phyloP scores from a whole-genome alignment of 164 flowering plant genomes.

The Litsea cubeba region DNA sequence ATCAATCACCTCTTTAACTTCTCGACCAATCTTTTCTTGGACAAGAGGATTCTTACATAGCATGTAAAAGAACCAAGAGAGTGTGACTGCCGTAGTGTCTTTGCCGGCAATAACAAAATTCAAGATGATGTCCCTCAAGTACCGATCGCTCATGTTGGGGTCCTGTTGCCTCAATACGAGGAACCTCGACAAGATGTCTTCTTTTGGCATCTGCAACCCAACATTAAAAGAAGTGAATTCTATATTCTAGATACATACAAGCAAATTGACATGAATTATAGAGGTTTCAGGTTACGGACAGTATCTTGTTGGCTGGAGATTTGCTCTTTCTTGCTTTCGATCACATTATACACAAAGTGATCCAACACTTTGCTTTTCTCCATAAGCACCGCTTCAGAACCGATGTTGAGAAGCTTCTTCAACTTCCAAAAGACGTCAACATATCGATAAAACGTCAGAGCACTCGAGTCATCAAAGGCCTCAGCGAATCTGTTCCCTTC shows the following conservation, averaged over 20 bases:
- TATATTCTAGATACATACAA: neutral
- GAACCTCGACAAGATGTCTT: slow-evolving; percentile 67
- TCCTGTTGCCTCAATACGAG: slow-evolving; percentile 44
- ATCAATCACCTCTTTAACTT: slow-evolving; percentile 29
- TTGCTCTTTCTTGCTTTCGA: slow-evolving; percentile 33
- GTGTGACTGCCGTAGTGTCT: slow-evolving; percentile 52
- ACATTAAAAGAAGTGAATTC: neutral
- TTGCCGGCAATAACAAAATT: slow-evolving; percentile 65
- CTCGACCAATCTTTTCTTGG: slow-evolving; percentile 52
- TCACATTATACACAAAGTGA: slow-evolving; percentile 42
- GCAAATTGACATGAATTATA: too few species aligned
- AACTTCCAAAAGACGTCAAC: slow-evolving; percentile 57
- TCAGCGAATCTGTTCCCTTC: slow-evolving; percentile 37
- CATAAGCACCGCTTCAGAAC: slow-evolving; percentile 50
- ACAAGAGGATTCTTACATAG: slow-evolving; percentile 54
- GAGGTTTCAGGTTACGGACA: neutral
- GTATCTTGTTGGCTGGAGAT: slow-evolving; percentile 17
- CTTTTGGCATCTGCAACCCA: slow-evolving; percentile 17
- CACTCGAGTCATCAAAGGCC: slow-evolving; percentile 69
- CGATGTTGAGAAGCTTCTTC: slow-evolving; percentile 53
- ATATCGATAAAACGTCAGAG: slow-evolving; percentile 40
- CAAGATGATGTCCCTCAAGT: slow-evolving; percentile 58
- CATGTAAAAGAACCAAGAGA: slow-evolving; percentile 72
- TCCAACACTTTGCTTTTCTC: slow-evolving; percentile 41
- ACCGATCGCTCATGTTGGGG: slow-evolving; percentile 42